Percentiles rank a stretch among this genome's conserved stretches.
Conservation (phyloP, 495 filamentous ascomycete genomes). For the Aeminium ludgeri region DNA sequence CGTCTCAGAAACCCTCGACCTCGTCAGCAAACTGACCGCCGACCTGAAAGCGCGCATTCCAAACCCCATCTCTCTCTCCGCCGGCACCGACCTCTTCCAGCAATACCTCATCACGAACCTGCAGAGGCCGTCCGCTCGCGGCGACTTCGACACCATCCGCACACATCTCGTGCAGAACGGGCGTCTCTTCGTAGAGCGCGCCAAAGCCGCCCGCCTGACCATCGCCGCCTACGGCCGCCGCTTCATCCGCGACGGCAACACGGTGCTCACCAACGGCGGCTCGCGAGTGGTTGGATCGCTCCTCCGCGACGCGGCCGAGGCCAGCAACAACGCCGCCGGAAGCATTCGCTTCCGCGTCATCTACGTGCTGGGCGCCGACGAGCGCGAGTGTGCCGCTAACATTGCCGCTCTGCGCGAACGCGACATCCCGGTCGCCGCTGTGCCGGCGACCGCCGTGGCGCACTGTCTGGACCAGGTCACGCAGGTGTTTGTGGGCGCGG, state of each 20-base stretch:
- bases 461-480: conserved; percentile 69
- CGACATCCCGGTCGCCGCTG: conserved; percentile 70
- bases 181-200: conserved; percentile 65
- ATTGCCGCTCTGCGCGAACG: conserved; percentile 45
- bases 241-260: conserved; percentile 58
- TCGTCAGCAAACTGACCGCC: conserved; percentile 55
- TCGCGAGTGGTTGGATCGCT: conserved; percentile 68
- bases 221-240: conserved; percentile 64
- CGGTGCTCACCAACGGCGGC: conserved; percentile 75
- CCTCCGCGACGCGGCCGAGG: conserved; percentile 52
- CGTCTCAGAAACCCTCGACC: conserved; percentile 79
- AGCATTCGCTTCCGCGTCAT: conserved; percentile 65
- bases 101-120: conserved; percentile 68
- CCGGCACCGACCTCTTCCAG: conserved; percentile 91
- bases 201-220: conserved; percentile 66
- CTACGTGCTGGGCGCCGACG: conserved; percentile 41
- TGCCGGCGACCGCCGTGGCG: conserved; percentile 63
- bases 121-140: conserved; percentile 38
- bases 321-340: conserved; percentile 25
- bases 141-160: conserved; percentile 66
- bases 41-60: conserved; percentile 57
- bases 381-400: conserved; percentile 21
- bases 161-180: conserved; percentile 70
- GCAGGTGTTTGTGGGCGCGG: conserved; percentile 79
- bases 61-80: conserved; percentile 80